Base-by-base conservation (phyloP, 2,329 filamentous ascomycete genomes). In the Botrytis porri region DNA sequence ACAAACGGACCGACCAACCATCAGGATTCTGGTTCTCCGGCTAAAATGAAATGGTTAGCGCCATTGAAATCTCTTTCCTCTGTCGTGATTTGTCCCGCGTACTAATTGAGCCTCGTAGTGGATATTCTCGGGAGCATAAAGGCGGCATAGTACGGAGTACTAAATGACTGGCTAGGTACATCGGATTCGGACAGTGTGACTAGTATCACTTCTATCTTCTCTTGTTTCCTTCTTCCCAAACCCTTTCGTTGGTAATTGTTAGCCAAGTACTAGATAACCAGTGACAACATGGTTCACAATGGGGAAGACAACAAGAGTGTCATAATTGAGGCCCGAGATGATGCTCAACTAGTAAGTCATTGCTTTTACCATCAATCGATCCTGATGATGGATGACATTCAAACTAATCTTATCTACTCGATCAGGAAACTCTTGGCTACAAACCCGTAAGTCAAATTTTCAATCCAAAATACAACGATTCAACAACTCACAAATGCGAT, bases 401-500 rank as follows among this genome's bases (percentile, higher is more conserved):
- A 54, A 32, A 72, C 74, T 69, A 72, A 76, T 70, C 57, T 75
- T 20, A 65, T 71, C 14, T 63, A 60, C 7, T 41, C 60, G 6
- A 9, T 77, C 51, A 84, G 83, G 83, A 84, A 80, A 83, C 83
- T n/a, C 81, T 87, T 79, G 86, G 86, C 66, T 88, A 88, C 75
- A 87, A 87, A 78, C 86, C 86, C 78, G 86, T 87, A 82, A 75
- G 83, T 78, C 32, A 35, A 62, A 54, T 10, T 22, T 18, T 69
- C 62, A 61, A 32, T 48, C 37, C 45, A 57, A 37, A 20, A 45
- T 51, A 18, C 25, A 69, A 32, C 25, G 5, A 41, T n/a, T 57
- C 25, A 43, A n/a, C 43, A 41, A 43, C 37, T 69, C 75, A 77
- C 74, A 37, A 59, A 69, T 18, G 14, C 41, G 75, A 77, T 74